Evolutionary conservation across 169 alveolate species (phyloP).

Genomic region (Eimeria falciformis): DNA sequence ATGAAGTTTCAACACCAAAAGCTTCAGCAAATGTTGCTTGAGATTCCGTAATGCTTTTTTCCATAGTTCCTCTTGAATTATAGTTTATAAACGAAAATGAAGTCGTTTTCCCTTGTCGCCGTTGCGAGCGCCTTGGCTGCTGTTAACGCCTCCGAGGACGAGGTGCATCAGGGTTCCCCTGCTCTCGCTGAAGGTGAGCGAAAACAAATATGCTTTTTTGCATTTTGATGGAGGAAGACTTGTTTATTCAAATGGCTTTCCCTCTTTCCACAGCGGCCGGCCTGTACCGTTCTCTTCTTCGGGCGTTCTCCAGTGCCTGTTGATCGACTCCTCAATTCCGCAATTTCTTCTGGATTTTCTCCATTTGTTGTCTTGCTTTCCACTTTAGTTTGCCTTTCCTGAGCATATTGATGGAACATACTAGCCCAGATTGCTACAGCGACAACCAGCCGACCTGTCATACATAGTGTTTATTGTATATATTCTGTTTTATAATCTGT

Average conservation of each 20-base stretch:
- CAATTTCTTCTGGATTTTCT: not conserved
- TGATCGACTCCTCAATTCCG: too few relatives aligned
- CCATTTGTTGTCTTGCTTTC: not conserved
- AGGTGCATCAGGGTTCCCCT: not conserved
- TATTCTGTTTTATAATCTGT: not conserved
- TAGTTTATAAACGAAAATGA: slow-evolving; percentile 83
- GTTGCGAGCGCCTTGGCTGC: slow-evolving; percentile 26
- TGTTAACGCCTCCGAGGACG: not conserved
- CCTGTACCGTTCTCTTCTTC: too few relatives aligned
- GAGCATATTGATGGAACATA: not conserved
- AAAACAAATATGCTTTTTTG: not conserved
- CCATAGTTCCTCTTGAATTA: slow-evolving; percentile 59
- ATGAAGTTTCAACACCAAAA: too few relatives aligned
- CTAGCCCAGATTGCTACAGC: not conserved
- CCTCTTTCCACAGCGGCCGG: too few relatives aligned
- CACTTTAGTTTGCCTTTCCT: not conserved
- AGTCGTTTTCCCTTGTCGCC: not conserved
- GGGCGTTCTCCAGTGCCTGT: too few relatives aligned
- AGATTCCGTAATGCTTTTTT: not conserved
- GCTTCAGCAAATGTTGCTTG: too few relatives aligned
- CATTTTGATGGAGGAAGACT: too few relatives aligned
- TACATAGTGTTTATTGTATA: not conserved
- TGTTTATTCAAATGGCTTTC: too few relatives aligned
- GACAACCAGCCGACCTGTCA: not conserved
- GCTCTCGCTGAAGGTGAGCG: slow-evolving; percentile 7